A percentile compares a stretch with the other conserved stretches of the same genome.
Conservation (phyloP, 2,329 filamentous ascomycete genomes). For the Chrysoporthe cubensis region DNA sequence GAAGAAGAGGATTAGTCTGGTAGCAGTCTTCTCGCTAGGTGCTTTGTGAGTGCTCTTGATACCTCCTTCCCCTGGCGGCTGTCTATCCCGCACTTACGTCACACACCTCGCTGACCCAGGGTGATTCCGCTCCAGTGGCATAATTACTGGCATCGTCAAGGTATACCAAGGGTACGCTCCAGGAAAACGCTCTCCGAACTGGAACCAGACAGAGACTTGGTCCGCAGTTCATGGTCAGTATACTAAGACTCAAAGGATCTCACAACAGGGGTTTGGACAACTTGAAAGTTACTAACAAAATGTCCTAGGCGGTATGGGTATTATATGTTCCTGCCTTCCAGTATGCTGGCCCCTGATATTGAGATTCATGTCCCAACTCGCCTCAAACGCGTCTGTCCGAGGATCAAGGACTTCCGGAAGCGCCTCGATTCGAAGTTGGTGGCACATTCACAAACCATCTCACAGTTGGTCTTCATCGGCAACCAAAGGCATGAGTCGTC, state of each 20-base stretch:
- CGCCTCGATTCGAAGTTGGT: constrained; percentile 9
- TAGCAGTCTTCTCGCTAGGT: not conserved
- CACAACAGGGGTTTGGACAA: not conserved
- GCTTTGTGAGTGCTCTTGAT: not conserved
- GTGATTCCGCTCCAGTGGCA: not conserved
- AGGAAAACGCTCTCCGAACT: constrained; percentile 12
- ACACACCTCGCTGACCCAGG: not conserved
- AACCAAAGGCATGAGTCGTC: not conserved
- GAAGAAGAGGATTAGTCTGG: constrained; percentile 10
- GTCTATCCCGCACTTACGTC: not conserved
- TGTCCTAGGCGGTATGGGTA: constrained; percentile 8
- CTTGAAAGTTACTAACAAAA: not conserved
- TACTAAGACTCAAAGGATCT: not conserved
- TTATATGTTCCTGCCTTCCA: constrained; percentile 19
- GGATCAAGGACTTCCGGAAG: not conserved
- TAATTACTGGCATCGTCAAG: constrained; percentile 19
- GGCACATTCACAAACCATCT: constrained; percentile 6
- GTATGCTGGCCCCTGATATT: constrained; percentile 17
- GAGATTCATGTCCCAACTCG: not conserved
- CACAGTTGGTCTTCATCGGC: constrained; percentile 1
- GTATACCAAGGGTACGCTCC: constrained; percentile 10
- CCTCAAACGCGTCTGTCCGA: not conserved
- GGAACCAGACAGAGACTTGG: constrained; percentile 17
- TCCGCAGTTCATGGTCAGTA: constrained; percentile 22
- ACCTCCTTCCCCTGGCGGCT: too few species aligned